Evolutionary conservation across 2,329 filamentous ascomycete species (phyloP).

Genomic region (Rhynchosporium graminicola): DNA sequence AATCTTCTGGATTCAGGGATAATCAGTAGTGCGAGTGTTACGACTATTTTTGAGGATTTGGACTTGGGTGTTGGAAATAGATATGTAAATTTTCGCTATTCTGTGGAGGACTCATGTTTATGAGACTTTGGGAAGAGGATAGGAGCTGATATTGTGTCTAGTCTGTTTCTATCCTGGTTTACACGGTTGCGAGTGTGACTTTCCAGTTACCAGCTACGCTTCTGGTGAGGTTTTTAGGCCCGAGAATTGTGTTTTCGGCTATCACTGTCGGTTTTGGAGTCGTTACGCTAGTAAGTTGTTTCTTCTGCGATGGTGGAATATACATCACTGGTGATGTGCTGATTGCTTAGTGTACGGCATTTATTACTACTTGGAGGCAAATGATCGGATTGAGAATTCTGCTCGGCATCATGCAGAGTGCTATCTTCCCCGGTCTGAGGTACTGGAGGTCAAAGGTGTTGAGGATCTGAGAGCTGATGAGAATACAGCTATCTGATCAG

Average conservation of each 20-base stretch:
- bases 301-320: too few species aligned
- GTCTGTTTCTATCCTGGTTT: constrained; percentile 71
- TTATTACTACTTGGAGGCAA: constrained; percentile 65
- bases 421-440: constrained; percentile 51
- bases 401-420: constrained; percentile 63
- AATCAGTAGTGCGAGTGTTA: constrained; percentile 69
- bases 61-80: constrained; percentile 61
- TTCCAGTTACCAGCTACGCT: constrained; percentile 71
- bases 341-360: constrained; percentile 56
- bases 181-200: constrained; percentile 66
- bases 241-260: constrained; percentile 60
- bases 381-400: constrained; percentile 69
- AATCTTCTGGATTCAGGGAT: constrained; percentile 70
- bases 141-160: constrained; percentile 19
- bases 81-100: constrained; percentile 44
- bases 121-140: not conserved
- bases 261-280: constrained; percentile 63
- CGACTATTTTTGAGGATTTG: constrained; percentile 64
- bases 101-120: not conserved
- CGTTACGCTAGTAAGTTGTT: constrained; percentile 53
- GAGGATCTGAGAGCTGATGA: not conserved
- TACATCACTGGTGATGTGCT: not conserved
- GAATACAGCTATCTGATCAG: constrained; percentile 48
- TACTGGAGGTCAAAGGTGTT: not conserved
- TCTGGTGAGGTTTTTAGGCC: constrained; percentile 64